These are phyloP conservation scores for Yamadazyma akitaensis DNA, from an alignment of 805 yeast species.

Conservation along the genomic window DNA sequence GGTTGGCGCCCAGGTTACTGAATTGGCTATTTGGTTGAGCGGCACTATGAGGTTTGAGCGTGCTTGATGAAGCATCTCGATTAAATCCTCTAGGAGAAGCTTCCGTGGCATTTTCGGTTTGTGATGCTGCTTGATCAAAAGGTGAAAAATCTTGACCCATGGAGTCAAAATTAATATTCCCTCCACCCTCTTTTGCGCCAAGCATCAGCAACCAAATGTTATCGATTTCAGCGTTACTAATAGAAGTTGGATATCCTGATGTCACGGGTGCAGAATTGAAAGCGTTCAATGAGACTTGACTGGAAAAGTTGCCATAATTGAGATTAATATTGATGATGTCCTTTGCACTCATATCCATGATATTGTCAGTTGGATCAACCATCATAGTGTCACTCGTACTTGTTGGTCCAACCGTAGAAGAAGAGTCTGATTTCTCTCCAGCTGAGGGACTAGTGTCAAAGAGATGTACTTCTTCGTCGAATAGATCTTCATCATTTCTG, in stretches of 20 bases:
- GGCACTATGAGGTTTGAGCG: neutral
- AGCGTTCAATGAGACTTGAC: neutral
- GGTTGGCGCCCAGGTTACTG: neutral
- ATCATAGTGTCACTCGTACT: neutral
- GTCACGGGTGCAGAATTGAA: neutral
- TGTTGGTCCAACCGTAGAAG: neutral
- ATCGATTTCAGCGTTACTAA: neutral
- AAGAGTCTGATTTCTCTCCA: neutral
- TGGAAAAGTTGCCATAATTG: neutral
- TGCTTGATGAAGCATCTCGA: neutral
- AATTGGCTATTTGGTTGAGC: neutral
- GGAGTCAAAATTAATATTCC: neutral
- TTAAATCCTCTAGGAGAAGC: neutral
- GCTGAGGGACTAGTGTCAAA: neutral
- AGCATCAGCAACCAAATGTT: constrained; percentile 7
- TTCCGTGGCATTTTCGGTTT: neutral
- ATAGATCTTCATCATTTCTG: constrained; percentile 1
- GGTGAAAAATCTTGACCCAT: neutral
- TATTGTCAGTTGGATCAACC: neutral
- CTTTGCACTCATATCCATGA: neutral
- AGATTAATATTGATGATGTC: neutral
- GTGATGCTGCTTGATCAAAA: neutral
- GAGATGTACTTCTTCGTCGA: neutral
- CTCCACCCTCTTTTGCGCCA: neutral
- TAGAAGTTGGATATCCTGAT: neutral